Evolutionary conservation across 2,329 filamentous ascomycete genomes (phyloP), one percentile per base, ranked within the genome.

Genomic region (Talaromyces funiculosus): DNA sequence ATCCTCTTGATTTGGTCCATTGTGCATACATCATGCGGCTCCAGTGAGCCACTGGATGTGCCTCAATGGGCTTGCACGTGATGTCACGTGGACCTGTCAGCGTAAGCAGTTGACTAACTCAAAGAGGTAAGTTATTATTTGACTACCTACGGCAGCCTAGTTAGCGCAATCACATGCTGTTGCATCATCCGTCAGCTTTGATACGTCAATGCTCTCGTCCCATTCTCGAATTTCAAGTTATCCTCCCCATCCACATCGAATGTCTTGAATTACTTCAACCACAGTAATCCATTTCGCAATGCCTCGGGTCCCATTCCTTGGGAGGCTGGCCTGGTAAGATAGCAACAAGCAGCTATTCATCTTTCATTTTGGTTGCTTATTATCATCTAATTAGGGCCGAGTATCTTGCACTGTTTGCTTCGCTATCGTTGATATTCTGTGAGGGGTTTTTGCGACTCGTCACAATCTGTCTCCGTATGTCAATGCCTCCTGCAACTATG

Each of bases 401-500:
- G 78, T 97, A 97, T 78, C 77, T 95, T 64, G 91, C 92, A 40
- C 84, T 99, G 45, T 77, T 94, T 51, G 86, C 87, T 59, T 97
- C 93, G 7, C 89, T 97, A 69, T 69, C 90, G 57, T 84, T 99
- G 38, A 87, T 97, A 61, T 82, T 86, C 51, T 82, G 96, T 66
- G 94, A 99, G 75, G 86, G 87, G 60, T 70, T 96, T 63, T 88
- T 96, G 68, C 87, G 93, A 68, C 80, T 96, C 61, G 84, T 96
- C 64, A 97, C 94, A 1, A 84, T 97, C 63, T 90, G 90, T 37
- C 83, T 99, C 43, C 94, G 89, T 92, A 78, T 73, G 88, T 78
- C 2, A 51, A 18, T 26, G n/a, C 10, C 62, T 49, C 8, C 18
- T 33, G 4, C 5, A 18, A 33, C 16, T n/a, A 31, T 2, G 10